Evolutionary conservation across 805 yeast genomes (phyloP).

Genomic region (Zygoascus ofunaensis): DNA sequence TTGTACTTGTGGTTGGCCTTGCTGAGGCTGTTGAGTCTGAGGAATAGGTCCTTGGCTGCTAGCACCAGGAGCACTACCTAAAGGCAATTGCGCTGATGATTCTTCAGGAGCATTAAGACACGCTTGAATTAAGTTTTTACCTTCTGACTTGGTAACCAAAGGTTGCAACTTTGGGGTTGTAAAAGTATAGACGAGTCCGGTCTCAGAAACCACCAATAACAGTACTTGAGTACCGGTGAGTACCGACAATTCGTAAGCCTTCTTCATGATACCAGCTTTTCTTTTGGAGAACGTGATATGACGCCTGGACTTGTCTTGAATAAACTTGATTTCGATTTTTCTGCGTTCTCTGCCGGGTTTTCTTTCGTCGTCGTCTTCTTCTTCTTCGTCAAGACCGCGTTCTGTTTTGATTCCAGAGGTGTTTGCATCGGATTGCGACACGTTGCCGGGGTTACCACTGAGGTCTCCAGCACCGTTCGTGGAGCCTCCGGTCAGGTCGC

Average conservation of each 20-base stretch:
- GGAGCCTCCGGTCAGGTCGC: slow-evolving; percentile 3
- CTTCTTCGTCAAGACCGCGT: slow-evolving; percentile 30
- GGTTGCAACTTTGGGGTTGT: slow-evolving; percentile 99
- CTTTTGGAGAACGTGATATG: slow-evolving; percentile 97
- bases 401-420: slow-evolving; percentile 11
- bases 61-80: slow-evolving; percentile 23
- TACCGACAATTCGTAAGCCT: slow-evolving; percentile 96
- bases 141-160: slow-evolving; percentile 92
- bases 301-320: slow-evolving; percentile 94
- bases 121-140: slow-evolving; percentile 92
- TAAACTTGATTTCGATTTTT: slow-evolving; percentile 93
- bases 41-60: slow-evolving; percentile 25
- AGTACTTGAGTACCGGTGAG: slow-evolving; percentile 96
- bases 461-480: slow-evolving; percentile 3
- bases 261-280: slow-evolving; percentile 98
- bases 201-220: slow-evolving; percentile 88
- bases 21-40: slow-evolving; percentile 33
- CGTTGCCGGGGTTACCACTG: background rate
- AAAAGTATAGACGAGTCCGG: slow-evolving; percentile 97
- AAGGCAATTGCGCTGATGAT: slow-evolving; percentile 25
- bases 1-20: slow-evolving; percentile 7
- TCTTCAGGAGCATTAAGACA: slow-evolving; percentile 96
- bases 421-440: background rate
- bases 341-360: slow-evolving; percentile 50
- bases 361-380: slow-evolving; percentile 41